Percentiles rank a stretch among this genome's conserved stretches.
Conservation (phyloP, 345 rosid genomes). For the Ricinus communis region DNA sequence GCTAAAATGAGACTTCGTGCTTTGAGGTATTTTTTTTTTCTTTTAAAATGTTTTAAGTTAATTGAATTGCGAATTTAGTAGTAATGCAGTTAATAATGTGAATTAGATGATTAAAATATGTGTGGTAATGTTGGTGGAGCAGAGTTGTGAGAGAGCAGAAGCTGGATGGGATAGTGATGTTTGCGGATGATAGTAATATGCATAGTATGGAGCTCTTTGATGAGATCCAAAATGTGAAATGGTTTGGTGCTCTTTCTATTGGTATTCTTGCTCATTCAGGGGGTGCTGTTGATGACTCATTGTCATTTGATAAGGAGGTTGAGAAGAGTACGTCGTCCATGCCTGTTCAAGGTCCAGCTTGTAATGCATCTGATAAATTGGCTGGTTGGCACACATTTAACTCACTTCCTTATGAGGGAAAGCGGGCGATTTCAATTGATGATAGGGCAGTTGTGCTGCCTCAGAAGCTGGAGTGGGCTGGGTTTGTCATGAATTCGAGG, state of each 20-base stretch:
- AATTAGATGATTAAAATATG: too few species aligned
- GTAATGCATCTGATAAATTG: constrained; percentile 65
- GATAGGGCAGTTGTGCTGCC: constrained; percentile 87
- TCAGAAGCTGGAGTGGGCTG: constrained; percentile 89
- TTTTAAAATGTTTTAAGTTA: background rate
- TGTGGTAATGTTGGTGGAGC: constrained; percentile 33
- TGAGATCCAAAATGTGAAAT: constrained; percentile 85
- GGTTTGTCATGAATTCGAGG: constrained; percentile 88
- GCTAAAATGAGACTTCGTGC: constrained; percentile 82
- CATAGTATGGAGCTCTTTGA: constrained; percentile 95
- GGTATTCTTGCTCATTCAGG: constrained; percentile 75
- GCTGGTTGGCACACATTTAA: constrained; percentile 90
- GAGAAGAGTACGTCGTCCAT: constrained; percentile 42
- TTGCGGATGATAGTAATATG: constrained; percentile 97
- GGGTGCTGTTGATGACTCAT: constrained; percentile 43
- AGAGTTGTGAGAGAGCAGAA: constrained; percentile 80
- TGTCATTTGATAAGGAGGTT: constrained; percentile 31
- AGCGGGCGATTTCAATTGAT: constrained; percentile 64
- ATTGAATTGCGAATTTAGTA: too few species aligned
- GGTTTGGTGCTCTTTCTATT: constrained; percentile 86
- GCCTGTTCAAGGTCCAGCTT: constrained; percentile 96
- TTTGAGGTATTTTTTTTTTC: constrained; percentile 44
- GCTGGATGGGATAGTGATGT: constrained; percentile 91
- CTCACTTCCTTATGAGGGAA: constrained; percentile 58
- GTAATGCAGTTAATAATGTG: too few species aligned